Percentiles rank a stretch among this genome's conserved stretches.
Conservation (phyloP, 208 protist species). For the Giardia muris region DNA sequence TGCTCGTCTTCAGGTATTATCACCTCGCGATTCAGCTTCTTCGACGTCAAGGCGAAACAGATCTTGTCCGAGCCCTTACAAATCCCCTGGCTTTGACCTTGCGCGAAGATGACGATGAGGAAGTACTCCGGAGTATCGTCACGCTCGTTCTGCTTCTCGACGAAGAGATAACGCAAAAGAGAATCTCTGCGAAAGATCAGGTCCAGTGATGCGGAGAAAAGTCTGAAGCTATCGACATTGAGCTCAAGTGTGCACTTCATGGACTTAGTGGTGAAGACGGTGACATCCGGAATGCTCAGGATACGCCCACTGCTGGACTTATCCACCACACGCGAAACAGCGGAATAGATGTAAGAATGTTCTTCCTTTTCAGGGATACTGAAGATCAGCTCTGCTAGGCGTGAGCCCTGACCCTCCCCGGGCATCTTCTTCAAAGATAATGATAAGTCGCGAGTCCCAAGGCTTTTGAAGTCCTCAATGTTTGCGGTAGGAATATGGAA, state of each 20-base stretch:
- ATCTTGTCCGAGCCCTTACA: neutral
- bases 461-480: neutral
- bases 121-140: neutral
- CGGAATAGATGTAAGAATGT: neutral
- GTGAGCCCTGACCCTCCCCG: neutral
- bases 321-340: neutral
- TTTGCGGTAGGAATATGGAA: neutral
- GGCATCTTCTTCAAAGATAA: neutral
- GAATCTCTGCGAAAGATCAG: neutral
- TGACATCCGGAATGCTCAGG: neutral
- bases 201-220: neutral
- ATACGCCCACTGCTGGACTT: neutral
- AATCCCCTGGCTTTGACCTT: neutral
- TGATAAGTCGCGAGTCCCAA: neutral
- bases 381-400: neutral
- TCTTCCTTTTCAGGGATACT: neutral
- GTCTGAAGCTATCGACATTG: neutral
- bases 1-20: neutral
- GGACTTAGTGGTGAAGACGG: neutral
- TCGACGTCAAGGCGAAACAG: neutral
- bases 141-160: neutral
- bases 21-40: neutral
- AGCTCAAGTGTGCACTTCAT: neutral
- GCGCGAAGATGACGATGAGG: neutral
- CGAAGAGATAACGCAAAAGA: neutral